Conservation (phyloP, 2,329 filamentous ascomycete species). For the Fusarium sp. region DNA sequence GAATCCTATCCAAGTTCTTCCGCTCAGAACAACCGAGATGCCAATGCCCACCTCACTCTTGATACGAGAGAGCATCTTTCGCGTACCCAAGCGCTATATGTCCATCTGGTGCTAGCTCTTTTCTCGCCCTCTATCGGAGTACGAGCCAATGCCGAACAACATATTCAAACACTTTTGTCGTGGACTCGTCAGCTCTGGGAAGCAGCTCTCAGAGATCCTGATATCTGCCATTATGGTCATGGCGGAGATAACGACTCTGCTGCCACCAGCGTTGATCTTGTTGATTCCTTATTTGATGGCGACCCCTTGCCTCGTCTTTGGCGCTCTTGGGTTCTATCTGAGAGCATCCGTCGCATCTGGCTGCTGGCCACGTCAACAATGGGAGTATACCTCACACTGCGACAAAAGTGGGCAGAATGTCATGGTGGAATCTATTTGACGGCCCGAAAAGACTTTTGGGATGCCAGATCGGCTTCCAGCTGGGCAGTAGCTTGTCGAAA, state of each 20-base stretch:
- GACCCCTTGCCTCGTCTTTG: constrained; percentile 1
- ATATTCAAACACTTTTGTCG: constrained; percentile 8
- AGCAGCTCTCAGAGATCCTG: constrained; percentile 6
- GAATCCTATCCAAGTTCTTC: background rate
- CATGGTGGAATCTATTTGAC: constrained; percentile 19
- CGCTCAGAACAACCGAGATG: rapidly evolving
- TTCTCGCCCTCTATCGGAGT: background rate
- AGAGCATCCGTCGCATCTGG: constrained; percentile 23
- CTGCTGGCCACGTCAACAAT: constrained; percentile 15
- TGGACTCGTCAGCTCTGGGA: constrained; percentile 22
- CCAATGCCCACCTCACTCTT: background rate
- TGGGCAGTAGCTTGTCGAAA: constrained; percentile 6
- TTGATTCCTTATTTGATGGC: constrained; percentile 13
- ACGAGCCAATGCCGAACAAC: background rate
- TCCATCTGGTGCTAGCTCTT: background rate
- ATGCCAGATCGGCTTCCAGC: background rate
- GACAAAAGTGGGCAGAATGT: constrained; percentile 23
- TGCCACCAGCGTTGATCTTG: background rate
- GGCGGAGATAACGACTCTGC: background rate
- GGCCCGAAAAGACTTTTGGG: background rate
- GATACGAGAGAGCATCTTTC: constrained; percentile 14
- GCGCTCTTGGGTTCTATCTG: constrained; percentile 21
- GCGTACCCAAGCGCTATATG: constrained; percentile 8
- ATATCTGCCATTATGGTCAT: background rate
- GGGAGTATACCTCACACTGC: constrained; percentile 5